These are phyloP conservation scores for Inonotus hispidus DNA, from an alignment of 1,284 basidiomycete genomes.

Conservation along the genomic window DNA sequence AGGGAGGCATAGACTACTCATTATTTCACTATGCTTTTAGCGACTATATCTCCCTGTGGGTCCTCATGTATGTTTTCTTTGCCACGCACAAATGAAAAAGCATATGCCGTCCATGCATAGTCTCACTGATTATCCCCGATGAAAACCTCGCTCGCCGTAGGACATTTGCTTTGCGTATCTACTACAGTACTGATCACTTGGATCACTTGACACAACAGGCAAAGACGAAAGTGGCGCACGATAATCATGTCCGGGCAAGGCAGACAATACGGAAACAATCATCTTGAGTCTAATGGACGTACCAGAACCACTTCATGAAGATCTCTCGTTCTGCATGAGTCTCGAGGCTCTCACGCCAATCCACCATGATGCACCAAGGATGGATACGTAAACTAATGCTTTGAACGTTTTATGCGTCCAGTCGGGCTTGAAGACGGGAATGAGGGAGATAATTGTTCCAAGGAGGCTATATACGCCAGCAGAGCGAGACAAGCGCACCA, in stretches of 20 bases:
- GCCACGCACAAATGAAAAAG: not conserved
- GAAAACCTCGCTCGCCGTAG: no score
- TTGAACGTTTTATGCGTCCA: constrained; percentile 18
- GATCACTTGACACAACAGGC: no score
- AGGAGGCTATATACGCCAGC: constrained; percentile 14
- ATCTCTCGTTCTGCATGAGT: no score
- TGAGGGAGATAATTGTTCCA: constrained; percentile 13
- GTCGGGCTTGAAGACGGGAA: constrained; percentile 12
- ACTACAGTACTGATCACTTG: no score
- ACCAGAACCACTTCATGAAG: no score
- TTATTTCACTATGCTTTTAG: constrained; percentile 10
- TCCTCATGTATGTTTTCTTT: constrained; percentile 12
- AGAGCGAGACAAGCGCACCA: constrained; percentile 23
- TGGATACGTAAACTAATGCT: constrained; percentile 18
- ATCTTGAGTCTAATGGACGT: no score
- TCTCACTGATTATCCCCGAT: no score
- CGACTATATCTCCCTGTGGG: constrained; percentile 8
- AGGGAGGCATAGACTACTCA: constrained; percentile 36
- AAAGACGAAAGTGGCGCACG: no score
- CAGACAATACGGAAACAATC: no score
- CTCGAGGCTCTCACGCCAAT: constrained; percentile 12
- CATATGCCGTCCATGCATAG: not conserved
- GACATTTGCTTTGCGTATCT: no score
- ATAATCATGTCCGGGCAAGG: no score
- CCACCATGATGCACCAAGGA: constrained; percentile 17